Evolutionary conservation across 371 early-diverging fungal genomes (phyloP), one percentile per base, ranked within the genome.

Genomic region (Nematocida homosporus): DNA sequence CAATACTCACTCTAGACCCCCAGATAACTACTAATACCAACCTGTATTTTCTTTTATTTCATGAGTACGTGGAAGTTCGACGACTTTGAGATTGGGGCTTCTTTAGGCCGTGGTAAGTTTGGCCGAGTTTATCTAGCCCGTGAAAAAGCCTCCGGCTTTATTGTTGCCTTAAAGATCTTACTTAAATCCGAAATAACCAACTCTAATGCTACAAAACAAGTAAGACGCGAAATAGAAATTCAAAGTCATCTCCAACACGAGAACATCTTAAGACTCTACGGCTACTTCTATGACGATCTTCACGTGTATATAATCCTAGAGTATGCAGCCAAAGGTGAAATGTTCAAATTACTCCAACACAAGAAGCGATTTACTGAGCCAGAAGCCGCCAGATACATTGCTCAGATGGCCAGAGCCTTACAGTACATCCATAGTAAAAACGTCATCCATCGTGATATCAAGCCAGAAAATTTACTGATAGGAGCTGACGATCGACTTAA

Each of bases 221-320:
- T 94, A 10, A 79, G 92, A 34, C 86, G 97, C 55, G 99, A 98
- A 80, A 89, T 97, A 37, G 97, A 97, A 80, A 94, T 98, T 66
- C 97, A 97, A 80, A 86, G 87, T 4, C 93, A 93, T 80, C 81
- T 97, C 57, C 84, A 90, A 35, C 95, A 94, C 83, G 88, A 89
- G 2, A 88, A 95, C 83, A 93, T 96, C 59, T 84, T 96, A 13
- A 86, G 94, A 38, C 85, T 96, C 32, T 95, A 90, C 79, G 95
- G 95, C 0, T 95, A 95, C 81, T 98, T 98, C 83, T 90, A 96
- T 83, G 94, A 97, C 79, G 83, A 86, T 41, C 89, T 90, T 56
- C 86, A 89, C 35, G 88, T 97, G 2, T 96, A 92, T 79, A 84
- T 94, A 65, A 92, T 97, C 13, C 84, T 97, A 23, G 98, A 98